Evolutionary conservation across 805 yeast species (phyloP).

Genomic region (Nakazawaea peltata): DNA sequence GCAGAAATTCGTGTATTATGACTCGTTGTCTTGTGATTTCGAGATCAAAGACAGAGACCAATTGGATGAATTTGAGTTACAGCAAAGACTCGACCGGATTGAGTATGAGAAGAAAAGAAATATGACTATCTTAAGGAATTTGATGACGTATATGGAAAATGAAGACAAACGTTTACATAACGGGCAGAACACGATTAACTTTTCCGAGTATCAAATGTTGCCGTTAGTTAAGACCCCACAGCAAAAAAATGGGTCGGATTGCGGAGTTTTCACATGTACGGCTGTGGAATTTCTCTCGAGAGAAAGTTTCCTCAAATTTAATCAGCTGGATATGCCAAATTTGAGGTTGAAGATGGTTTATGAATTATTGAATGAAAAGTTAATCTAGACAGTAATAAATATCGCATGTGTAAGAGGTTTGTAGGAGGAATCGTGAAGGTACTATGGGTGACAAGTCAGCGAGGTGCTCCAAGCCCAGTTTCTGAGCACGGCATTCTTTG

Average conservation of each 20-base stretch:
- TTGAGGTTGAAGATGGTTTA: constrained; percentile 64
- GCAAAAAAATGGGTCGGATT: constrained; percentile 85
- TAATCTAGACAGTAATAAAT: no score
- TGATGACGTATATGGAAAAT: constrained; percentile 54
- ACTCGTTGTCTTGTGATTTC: constrained; percentile 41
- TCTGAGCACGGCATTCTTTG: no score
- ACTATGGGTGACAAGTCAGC: no score
- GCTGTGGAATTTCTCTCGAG: constrained; percentile 57
- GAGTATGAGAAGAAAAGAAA: constrained; percentile 18
- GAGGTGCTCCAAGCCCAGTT: no score
- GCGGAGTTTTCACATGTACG: constrained; percentile 90
- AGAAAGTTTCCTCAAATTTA: constrained; percentile 40
- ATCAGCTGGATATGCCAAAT: constrained; percentile 60
- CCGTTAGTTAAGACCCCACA: constrained; percentile 48
- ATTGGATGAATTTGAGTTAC: not conserved
- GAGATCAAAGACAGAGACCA: constrained; percentile 24
- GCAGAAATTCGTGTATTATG: constrained; percentile 60
- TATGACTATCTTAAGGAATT: constrained; percentile 30
- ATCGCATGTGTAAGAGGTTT: no score
- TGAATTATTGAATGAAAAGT: constrained; percentile 33
- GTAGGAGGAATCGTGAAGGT: no score
- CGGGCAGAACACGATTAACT: constrained; percentile 23
- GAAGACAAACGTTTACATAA: constrained; percentile 54
- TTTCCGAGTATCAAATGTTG: constrained; percentile 15
- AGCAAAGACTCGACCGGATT: no score